Base-by-base conservation (phyloP, 208 protist genomes). In the Trichomonas vaginalis region DNA sequence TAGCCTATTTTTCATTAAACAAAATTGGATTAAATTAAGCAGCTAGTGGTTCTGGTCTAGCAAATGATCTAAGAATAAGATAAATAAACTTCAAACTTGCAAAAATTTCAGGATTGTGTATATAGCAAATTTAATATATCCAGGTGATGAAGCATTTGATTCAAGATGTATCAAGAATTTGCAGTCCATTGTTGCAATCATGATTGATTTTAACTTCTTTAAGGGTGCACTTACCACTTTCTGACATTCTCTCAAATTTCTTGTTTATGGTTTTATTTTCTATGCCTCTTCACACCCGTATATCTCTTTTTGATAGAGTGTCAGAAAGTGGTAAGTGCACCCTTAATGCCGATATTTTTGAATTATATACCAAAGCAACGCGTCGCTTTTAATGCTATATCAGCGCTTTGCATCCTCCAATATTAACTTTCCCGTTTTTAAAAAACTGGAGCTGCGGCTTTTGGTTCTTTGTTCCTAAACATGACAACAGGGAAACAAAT, bases 371-470 rank as follows among this genome's bases (percentile, higher is more conserved):
- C 92, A 80, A 80, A 95, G 1, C 46, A 47, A 15, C 35, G 12
- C 3, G 92, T 49, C 0, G 92, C 92, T 14, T 39, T 32, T 21
- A 21, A 15, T 1, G 49, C 9, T 35, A 47, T 37, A 35, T 95
- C 51, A 23, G 2, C 10, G 3, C 12, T 39, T 79, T 61, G 40
- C 37, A 45, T 0, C 92, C 92, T n/a, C 46, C 51, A n/a, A 95
- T 79, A 48, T 80, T 95, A n/a, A 98, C 97, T 96, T 98, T 99
- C n/a, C 98, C 98, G n/a, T 96, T 98, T 0, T 96, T 79, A n/a
- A 95, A 98, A 99, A 95, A 98, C 97, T 0, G 98, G 96, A 8
- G 98, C 98, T 0, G 98, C 98, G 0, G 98, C 98, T 96, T 98
- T 98, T 48, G 98, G 98, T 45, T 98, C 98, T 62, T 97, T 96